Percentiles rank a stretch among this genome's conserved stretches.
Conservation (phyloP, 2,329 filamentous ascomycete genomes). For the Aureobasidium melanogenum region DNA sequence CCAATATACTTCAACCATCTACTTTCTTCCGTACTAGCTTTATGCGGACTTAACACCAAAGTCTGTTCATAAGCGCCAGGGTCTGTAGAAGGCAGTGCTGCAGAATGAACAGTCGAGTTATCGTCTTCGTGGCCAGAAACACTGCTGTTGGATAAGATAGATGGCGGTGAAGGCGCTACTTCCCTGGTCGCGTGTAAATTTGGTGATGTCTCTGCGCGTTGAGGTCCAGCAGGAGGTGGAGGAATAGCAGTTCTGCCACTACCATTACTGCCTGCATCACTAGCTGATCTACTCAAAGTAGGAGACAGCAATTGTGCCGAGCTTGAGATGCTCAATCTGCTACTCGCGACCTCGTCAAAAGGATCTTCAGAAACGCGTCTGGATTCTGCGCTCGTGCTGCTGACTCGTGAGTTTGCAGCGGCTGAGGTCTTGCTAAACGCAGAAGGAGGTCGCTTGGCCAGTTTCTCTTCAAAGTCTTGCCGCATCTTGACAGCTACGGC, state of each 20-base stretch:
- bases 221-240: not conserved
- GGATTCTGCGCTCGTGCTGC: not conserved
- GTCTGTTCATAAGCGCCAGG: slow-evolving; percentile 4
- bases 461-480: slow-evolving; percentile 5
- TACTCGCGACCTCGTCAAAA: not conserved
- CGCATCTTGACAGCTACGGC: slow-evolving; percentile 1
- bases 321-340: not conserved
- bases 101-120: not conserved
- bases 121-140: not conserved
- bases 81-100: slow-evolving; percentile 5
- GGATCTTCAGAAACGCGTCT: not conserved
- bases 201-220: not conserved
- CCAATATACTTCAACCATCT: slow-evolving; percentile 14
- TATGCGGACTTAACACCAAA: slow-evolving; percentile 13
- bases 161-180: not conserved
- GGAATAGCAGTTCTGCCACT: slow-evolving; percentile 8
- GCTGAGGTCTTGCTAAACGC: not conserved
- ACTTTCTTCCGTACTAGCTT: slow-evolving; percentile 14
- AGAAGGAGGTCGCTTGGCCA: not conserved
- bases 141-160: not conserved
- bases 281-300: not conserved
- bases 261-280: slow-evolving; percentile 5
- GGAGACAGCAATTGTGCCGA: not conserved
- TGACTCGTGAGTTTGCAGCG: not conserved
- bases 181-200: not conserved